A percentile compares a stretch with the other conserved stretches of the same genome.
These are phyloP conservation scores for Yamadazyma olivae DNA, from an alignment of 805 yeast genomes.

Conservation along the genomic window DNA sequence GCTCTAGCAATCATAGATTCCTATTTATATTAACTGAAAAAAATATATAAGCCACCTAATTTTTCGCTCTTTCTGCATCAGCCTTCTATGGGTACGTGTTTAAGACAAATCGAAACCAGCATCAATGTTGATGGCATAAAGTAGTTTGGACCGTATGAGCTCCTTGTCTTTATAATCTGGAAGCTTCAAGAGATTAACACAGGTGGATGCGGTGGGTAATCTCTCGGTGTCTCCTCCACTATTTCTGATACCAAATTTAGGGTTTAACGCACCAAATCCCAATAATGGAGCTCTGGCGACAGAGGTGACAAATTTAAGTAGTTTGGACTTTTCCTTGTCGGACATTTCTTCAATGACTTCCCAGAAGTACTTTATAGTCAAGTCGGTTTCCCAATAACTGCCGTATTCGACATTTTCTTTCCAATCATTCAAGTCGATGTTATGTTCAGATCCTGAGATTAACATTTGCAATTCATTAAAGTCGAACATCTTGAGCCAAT, in stretches of 20 bases:
- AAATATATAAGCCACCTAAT: too few relatives aligned
- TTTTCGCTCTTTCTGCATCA: too few relatives aligned
- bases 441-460: slow-evolving; percentile 74
- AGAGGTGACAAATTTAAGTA: slow-evolving; percentile 87
- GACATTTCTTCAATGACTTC: slow-evolving; percentile 67
- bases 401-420: slow-evolving; percentile 59
- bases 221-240: slow-evolving; percentile 55
- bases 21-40: too few relatives aligned
- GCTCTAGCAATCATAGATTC: too few relatives aligned
- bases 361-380: slow-evolving; percentile 71
- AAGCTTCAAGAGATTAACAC: slow-evolving; percentile 80
- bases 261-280: slow-evolving; percentile 74
- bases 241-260: slow-evolving; percentile 76
- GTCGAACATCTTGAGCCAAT: slow-evolving; percentile 84
- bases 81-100: too few relatives aligned
- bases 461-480: slow-evolving; percentile 79
- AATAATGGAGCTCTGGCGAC: slow-evolving; percentile 88
- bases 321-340: slow-evolving; percentile 56
- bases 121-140: slow-evolving; percentile 76
- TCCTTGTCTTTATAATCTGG: slow-evolving; percentile 75
- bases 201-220: slow-evolving; percentile 90
- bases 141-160: slow-evolving; percentile 56
- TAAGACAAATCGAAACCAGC: slow-evolving; percentile 85
- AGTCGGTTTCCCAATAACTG: slow-evolving; percentile 53
- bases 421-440: slow-evolving; percentile 71